Conservation (phyloP, 73 alveolate genomes). For the Paramecium tetraurelia region DNA sequence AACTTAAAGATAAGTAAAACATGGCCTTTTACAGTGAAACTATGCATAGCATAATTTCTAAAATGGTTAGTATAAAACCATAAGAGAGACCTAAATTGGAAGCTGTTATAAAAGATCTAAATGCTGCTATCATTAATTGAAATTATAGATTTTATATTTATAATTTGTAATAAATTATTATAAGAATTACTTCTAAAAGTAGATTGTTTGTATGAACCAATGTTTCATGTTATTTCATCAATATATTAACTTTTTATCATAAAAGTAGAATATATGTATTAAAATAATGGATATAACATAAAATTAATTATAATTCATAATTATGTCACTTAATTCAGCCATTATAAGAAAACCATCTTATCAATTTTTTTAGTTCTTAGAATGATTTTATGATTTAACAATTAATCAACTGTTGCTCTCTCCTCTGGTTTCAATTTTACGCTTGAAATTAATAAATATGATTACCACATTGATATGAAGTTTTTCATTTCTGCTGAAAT, state of each 20-base stretch:
- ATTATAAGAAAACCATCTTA: slow-evolving; percentile 18
- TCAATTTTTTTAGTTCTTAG: slow-evolving; percentile 35
- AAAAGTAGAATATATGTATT: too few relatives aligned
- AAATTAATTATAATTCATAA: neutral
- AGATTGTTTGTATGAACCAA: too few relatives aligned
- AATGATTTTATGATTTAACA: slow-evolving; percentile 73
- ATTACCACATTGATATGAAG: slow-evolving; percentile 66
- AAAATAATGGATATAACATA: neutral
- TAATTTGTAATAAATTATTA: too few relatives aligned
- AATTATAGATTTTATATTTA: neutral
- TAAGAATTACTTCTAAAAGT: too few relatives aligned
- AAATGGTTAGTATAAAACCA: neutral
- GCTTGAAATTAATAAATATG: neutral
- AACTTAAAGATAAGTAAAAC: neutral
- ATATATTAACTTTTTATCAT: too few relatives aligned
- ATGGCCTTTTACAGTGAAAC: neutral
- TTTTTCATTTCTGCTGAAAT: slow-evolving; percentile 77
- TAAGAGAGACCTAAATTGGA: neutral
- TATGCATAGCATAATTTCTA: neutral
- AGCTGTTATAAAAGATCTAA: neutral
- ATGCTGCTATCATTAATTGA: neutral
- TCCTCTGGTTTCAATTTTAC: slow-evolving; percentile 81
- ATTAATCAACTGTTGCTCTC: slow-evolving; percentile 81
- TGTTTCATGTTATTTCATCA: too few relatives aligned
- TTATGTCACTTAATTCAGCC: slow-evolving; percentile 39